Evolutionary conservation across 2,329 filamentous ascomycete species (phyloP).

Genomic region (Exserohilum rostratum): DNA sequence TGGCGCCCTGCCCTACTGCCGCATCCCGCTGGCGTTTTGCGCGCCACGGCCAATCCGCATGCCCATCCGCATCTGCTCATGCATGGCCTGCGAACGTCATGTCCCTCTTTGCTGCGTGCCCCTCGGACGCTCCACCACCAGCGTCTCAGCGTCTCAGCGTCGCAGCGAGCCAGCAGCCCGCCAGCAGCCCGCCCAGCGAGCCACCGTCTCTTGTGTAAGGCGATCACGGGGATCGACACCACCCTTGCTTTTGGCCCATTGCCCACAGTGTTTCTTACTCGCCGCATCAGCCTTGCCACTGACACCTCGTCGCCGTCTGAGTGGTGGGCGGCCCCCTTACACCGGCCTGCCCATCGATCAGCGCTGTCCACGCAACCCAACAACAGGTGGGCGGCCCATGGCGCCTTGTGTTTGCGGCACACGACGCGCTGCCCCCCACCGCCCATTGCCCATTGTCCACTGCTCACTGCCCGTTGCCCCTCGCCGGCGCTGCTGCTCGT

Average conservation of each 20-base stretch:
- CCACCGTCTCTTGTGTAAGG: slow-evolving; percentile 10
- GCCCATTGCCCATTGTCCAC: too few species aligned
- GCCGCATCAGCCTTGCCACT: slow-evolving; percentile 45
- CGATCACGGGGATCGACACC: slow-evolving; percentile 37
- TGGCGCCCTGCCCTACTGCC: slow-evolving; percentile 26
- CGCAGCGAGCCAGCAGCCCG: too few species aligned
- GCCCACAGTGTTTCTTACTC: slow-evolving; percentile 37
- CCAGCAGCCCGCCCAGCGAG: too few species aligned
- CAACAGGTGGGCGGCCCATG: too few species aligned
- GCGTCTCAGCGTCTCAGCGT: slow-evolving; percentile 37
- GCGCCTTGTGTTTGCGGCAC: too few species aligned
- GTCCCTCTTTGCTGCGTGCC: too few species aligned
- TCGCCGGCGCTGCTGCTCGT: too few species aligned
- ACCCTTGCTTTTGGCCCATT: slow-evolving; percentile 35
- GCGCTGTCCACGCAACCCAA: slow-evolving; percentile 21
- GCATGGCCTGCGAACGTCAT: slow-evolving; percentile 30
- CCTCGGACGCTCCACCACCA: slow-evolving; percentile 24
- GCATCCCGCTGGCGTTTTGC: slow-evolving; percentile 31
- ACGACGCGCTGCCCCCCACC: too few species aligned
- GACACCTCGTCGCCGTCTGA: slow-evolving; percentile 30
- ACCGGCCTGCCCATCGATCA: slow-evolving; percentile 27
- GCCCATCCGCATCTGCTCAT: slow-evolving; percentile 6
- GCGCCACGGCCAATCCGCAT: slow-evolving; percentile 21
- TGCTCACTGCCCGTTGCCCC: too few species aligned
- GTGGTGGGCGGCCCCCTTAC: slow-evolving; percentile 23